phyloP scores from a whole-genome alignment of 1,284 basidiomycete species.

The Cryptococcus hybrid region DNA sequence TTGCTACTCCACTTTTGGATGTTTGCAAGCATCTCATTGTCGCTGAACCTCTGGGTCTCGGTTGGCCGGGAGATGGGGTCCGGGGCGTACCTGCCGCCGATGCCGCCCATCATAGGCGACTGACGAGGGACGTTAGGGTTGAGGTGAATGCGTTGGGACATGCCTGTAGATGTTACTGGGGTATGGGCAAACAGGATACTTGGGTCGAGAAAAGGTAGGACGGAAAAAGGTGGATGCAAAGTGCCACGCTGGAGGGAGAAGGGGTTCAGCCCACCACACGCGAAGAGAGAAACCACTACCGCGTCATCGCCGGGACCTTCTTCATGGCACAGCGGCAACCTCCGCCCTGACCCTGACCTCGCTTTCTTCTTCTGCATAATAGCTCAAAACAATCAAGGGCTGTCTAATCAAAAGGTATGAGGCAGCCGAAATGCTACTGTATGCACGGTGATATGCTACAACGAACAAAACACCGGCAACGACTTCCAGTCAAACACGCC shows the following conservation, averaged over 20 bases:
- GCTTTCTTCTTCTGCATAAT: too few species aligned
- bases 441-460: too few species aligned
- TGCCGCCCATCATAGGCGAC: conserved; percentile 24
- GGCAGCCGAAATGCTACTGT: too few species aligned
- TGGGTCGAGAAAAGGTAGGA: background rate
- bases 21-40: conserved; percentile 80
- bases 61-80: conserved; percentile 35
- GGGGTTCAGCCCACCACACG: background rate
- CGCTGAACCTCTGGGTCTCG: conserved; percentile 48
- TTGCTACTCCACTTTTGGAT: conserved; percentile 71
- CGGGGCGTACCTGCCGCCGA: conserved; percentile 35
- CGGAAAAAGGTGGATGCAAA: background rate
- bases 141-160: conserved; percentile 50
- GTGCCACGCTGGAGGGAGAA: conserved; percentile 9
- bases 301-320: too few species aligned
- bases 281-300: too few species aligned
- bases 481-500: too few species aligned
- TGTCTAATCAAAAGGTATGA: too few species aligned
- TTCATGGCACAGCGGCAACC: too few species aligned
- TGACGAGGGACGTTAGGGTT: conserved; percentile 46
- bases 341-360: too few species aligned
- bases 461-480: too few species aligned
- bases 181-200: background rate
- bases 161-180: conserved; percentile 7
- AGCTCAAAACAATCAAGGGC: too few species aligned